Evolutionary conservation across 192 early-diverging fungal species (phyloP).

Genomic region (Gorgonomyces haynaldii): DNA sequence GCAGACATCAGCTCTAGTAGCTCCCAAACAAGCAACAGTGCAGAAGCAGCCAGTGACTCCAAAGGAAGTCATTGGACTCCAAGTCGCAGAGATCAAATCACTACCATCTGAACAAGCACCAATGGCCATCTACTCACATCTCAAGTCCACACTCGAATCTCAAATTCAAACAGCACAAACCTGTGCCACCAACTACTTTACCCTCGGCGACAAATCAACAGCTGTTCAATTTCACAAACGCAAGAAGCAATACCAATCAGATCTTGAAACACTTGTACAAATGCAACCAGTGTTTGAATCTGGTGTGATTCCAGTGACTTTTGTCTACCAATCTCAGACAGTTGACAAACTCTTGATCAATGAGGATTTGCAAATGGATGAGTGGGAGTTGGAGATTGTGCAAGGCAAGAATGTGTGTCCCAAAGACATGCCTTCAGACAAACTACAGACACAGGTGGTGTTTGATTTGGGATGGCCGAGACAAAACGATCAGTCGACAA

Average conservation of each 20-base stretch:
- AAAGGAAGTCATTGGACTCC: background rate
- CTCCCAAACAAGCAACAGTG: constrained; percentile 7
- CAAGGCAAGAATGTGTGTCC: constrained; percentile 42
- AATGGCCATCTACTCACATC: constrained; percentile 8
- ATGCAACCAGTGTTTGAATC: no score
- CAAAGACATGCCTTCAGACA: no score
- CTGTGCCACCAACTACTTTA: constrained; percentile 28
- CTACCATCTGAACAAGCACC: constrained; percentile 1
- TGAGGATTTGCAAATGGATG: constrained; percentile 49
- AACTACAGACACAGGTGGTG: constrained; percentile 47
- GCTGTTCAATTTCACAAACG: constrained; percentile 45
- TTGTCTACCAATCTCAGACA: no score
- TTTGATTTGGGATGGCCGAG: constrained; percentile 72
- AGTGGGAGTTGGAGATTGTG: constrained; percentile 52
- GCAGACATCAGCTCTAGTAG: no score
- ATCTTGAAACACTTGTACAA: no score
- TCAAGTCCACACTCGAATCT: constrained; percentile 33
- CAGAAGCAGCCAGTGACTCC: constrained; percentile 16
- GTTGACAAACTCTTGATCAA: constrained; percentile 35
- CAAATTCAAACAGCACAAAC: constrained; percentile 40
- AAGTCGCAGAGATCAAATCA: constrained; percentile 1
- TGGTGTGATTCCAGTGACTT: no score
- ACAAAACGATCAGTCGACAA: constrained; percentile 28
- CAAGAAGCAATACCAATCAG: constrained; percentile 50
- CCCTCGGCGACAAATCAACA: constrained; percentile 30